Conservation (phyloP, 352 stramenopile species). For the Phytopythium cucurbitacearum region DNA sequence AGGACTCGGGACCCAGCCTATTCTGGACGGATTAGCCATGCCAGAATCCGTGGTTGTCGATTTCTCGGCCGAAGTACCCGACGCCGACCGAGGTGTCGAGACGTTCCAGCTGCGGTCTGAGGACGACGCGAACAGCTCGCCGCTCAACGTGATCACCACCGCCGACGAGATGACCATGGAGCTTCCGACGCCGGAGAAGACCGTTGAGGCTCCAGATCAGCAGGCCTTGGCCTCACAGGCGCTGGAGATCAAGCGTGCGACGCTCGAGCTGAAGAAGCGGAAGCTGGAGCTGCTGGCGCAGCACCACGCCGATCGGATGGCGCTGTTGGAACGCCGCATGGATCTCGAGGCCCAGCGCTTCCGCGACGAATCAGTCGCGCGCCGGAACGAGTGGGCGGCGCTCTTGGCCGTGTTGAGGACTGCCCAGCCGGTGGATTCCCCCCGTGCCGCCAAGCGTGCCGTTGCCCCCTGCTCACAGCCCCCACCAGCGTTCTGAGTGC, state of each 20-base stretch:
- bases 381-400: constrained; percentile 13
- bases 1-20: constrained; percentile 2
- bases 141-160: constrained; percentile 8
- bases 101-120: constrained; percentile 1
- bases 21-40: constrained; percentile 4
- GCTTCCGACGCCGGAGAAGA: constrained; percentile 3
- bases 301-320: constrained; percentile 35
- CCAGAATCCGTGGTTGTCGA: constrained; percentile 2
- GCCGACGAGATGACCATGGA: constrained; percentile 5
- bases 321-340: constrained; percentile 19
- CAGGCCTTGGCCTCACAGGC: constrained; percentile 17
- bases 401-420: constrained; percentile 5
- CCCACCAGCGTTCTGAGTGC: too few species aligned
- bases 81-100: neutral
- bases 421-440: too few species aligned
- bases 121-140: constrained; percentile 2
- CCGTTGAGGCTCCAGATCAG: neutral
- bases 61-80: neutral
- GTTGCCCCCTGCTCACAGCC: too few species aligned
- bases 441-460: too few species aligned
- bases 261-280: constrained; percentile 36
- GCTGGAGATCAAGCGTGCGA: constrained; percentile 29
- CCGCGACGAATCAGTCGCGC: constrained; percentile 12
- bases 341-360: constrained; percentile 17
- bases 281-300: constrained; percentile 28